Conservation (phyloP, 2,329 filamentous ascomycete species). For the Aaosphaeria pasadenensis region DNA sequence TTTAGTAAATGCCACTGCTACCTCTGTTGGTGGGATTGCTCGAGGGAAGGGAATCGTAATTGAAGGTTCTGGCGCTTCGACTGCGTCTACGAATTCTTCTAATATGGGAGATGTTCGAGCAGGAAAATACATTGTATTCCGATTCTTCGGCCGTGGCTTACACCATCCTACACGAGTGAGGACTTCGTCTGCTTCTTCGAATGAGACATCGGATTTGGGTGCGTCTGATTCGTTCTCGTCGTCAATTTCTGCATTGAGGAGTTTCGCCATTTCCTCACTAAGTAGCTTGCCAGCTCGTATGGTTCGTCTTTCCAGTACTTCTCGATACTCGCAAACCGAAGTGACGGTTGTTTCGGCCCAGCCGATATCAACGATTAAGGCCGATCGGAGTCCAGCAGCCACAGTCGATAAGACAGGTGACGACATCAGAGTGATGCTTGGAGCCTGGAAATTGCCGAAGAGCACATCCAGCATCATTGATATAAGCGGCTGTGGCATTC, state of each 20-base stretch:
- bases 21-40: constrained; percentile 43
- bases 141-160: constrained; percentile 28
- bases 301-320: constrained; percentile 68
- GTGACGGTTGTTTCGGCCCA: constrained; percentile 89
- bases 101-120: constrained; percentile 35
- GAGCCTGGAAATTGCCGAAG: constrained; percentile 77
- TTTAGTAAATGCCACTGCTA: constrained; percentile 66
- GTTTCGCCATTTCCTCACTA: constrained; percentile 64
- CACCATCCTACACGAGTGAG: constrained; percentile 78
- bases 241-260: constrained; percentile 52
- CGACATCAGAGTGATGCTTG: constrained; percentile 77
- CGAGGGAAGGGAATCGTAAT: constrained; percentile 33
- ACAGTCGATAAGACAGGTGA: constrained; percentile 70
- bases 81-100: constrained; percentile 43
- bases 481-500: constrained; percentile 73
- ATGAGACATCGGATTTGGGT: constrained; percentile 40
- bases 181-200: constrained; percentile 81
- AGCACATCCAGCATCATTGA: constrained; percentile 73
- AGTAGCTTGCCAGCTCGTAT: constrained; percentile 72
- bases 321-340: constrained; percentile 85
- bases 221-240: constrained; percentile 21
- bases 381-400: constrained; percentile 81
- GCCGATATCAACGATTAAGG: constrained; percentile 82
- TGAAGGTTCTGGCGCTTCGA: constrained; percentile 29
- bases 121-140: constrained; percentile 30